Evolutionary conservation across 2,329 filamentous ascomycete genomes (phyloP).

Genomic region (Talaromyces verruculosus): DNA sequence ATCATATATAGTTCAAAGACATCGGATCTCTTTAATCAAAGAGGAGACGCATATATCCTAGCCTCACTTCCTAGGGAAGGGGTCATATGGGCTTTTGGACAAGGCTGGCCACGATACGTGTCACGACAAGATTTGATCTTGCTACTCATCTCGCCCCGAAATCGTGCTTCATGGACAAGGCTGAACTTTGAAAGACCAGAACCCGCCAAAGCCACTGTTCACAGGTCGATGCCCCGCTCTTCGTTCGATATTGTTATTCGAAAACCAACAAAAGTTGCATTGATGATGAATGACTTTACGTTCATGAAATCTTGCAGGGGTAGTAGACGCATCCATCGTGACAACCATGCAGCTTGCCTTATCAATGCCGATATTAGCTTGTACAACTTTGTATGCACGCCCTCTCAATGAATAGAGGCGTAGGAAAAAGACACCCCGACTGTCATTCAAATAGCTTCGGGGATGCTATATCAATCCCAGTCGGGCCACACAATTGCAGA

Average conservation of each 20-base stretch:
- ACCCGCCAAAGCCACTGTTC: not conserved
- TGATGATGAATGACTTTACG: not conserved
- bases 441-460: not conserved
- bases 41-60: not conserved
- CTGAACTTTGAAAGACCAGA: conserved; percentile 9
- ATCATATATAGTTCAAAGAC: conserved; percentile 11
- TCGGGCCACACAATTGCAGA: not conserved
- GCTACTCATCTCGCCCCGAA: not conserved
- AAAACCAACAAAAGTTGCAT: conserved; percentile 6
- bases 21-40: not conserved
- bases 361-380: conserved; percentile 1
- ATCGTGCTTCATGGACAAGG: conserved; percentile 11
- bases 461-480: not conserved
- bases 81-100: not conserved
- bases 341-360: conserved; percentile 5
- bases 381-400: not conserved
- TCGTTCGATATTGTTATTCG: not conserved
- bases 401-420: not conserved
- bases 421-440: not conserved
- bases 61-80: not conserved
- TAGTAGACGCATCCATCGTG: not conserved
- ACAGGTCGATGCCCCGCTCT: not conserved
- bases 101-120: conserved; percentile 2
- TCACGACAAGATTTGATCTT: not conserved
- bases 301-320: conserved; percentile 1